phyloP scores from a whole-genome alignment of 2,329 filamentous ascomycete species.

The Fusarium sp. region DNA sequence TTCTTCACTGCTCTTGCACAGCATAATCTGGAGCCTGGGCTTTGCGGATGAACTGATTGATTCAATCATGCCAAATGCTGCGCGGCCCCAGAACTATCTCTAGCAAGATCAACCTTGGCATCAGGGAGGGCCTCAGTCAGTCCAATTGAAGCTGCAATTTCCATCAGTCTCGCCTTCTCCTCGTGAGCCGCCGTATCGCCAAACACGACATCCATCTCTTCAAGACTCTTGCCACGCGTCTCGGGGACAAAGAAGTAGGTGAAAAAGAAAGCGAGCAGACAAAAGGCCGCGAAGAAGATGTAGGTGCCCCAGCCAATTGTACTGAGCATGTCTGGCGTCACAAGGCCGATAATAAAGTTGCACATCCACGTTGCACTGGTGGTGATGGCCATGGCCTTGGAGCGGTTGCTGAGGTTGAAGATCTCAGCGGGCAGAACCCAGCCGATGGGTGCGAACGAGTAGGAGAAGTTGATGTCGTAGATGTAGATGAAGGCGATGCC shows the following conservation, averaged over 20 bases:
- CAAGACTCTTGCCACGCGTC: too few relatives aligned
- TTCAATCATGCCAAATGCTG: background rate
- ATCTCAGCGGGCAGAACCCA: conserved; percentile 79
- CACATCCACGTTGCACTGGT: conserved; percentile 63
- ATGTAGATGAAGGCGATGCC: conserved; percentile 78
- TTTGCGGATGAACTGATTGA: too few relatives aligned
- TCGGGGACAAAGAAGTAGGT: too few relatives aligned
- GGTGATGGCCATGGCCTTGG: conserved; percentile 73
- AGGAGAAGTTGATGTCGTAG: conserved; percentile 74
- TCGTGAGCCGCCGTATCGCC: conserved; percentile 14
- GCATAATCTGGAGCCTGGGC: too few relatives aligned
- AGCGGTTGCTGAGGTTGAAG: conserved; percentile 70
- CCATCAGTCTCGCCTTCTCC: conserved; percentile 17
- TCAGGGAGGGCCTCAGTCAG: conserved; percentile 7
- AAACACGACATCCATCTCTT: background rate
- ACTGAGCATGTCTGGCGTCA: conserved; percentile 65
- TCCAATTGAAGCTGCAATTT: conserved; percentile 25
- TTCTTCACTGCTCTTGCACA: too few relatives aligned
- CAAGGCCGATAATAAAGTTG: conserved; percentile 56
- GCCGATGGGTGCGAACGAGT: conserved; percentile 75
- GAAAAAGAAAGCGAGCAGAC: too few relatives aligned
- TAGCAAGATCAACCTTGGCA: conserved; percentile 18
- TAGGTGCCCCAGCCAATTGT: conserved; percentile 68
- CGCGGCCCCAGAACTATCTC: background rate
- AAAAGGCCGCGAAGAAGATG: conserved; percentile 68